Base-by-base conservation (phyloP, 306 rosid genomes). In the Mimosa pudica region DNA sequence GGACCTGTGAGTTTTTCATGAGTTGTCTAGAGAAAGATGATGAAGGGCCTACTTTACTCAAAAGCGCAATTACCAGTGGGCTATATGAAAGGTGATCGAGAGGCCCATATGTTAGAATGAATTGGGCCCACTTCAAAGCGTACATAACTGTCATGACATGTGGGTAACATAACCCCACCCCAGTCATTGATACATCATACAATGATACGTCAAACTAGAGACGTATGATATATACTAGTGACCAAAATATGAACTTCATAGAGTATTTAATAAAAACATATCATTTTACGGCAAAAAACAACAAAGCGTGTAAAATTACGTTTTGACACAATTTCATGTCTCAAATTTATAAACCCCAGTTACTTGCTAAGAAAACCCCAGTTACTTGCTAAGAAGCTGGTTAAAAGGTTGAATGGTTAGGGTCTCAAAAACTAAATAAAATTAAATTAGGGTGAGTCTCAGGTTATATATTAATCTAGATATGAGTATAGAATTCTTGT, bases 51-150 rank as follows among this genome's bases (percentile, higher is more conserved):
- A 51, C 57, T 5, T 51, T 4, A 51, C 42, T 2, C 42, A 38
- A 38, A 38, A 38, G 3, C 42, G 5, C 42, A 38, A 18, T 4
- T 62, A 36, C 33, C 6, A 6, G 4, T 36, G 76, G 77, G 52
- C 82, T 10, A 2, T 36, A 1, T 24, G 30, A 24, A 30, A 24
- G 17, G 30, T 24, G 30, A 24, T 24, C 32, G 24, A 2, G 14
- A 51, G 79, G 76, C 55, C 80, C 64, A 9, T 75, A 13, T 24
- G 10, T 48, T 60, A 60, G 14, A 10, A 10, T 0, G 44, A 2
- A 67, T 48, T 33, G 80, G 84, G 64, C 75, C 84, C 76, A 18
- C 74, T 14, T 63, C 18, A 48, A 16, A 47, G 20, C 58, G 41
- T 41, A 24, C 30, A 5, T 63, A 38, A 38, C 46, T 10, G 1